These are phyloP conservation scores for Pistacia integerrima DNA, from an alignment of 345 rosid species.

Conservation along the genomic window DNA sequence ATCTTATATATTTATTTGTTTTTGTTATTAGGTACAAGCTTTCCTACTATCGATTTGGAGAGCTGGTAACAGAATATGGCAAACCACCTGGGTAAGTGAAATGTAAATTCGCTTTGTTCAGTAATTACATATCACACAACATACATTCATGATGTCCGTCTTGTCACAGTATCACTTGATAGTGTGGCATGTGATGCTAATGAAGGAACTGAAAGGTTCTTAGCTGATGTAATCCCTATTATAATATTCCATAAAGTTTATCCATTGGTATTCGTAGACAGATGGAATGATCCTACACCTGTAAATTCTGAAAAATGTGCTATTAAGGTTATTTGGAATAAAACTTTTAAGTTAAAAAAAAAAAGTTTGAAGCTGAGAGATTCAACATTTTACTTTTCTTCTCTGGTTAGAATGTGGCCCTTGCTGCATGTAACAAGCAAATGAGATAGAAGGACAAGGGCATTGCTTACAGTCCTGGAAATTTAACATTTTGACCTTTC, in stretches of 20 bases:
- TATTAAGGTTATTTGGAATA: neutral
- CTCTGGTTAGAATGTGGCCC: neutral
- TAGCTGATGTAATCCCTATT: neutral
- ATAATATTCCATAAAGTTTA: neutral
- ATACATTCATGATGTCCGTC: neutral
- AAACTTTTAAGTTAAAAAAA: neutral
- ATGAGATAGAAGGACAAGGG: neutral
- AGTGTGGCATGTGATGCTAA: neutral
- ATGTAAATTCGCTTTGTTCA: neutral
- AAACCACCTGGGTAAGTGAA: conserved; percentile 87
- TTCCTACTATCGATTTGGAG: conserved; percentile 95
- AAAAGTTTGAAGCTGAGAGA: neutral
- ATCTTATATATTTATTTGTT: conserved; percentile 9
- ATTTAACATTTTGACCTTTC: neutral
- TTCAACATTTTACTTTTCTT: neutral
- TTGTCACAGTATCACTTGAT: neutral
- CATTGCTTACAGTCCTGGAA: neutral
- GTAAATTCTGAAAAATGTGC: too few relatives aligned
- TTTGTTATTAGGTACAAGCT: conserved; percentile 76
- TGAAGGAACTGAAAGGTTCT: neutral
- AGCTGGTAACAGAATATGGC: conserved; percentile 89
- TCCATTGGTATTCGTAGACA: neutral
- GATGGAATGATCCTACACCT: neutral
- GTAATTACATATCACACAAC: neutral
- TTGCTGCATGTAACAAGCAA: neutral